phyloP scores from a whole-genome alignment of 2,329 filamentous ascomycete genomes.

The Penicillium frequentans region DNA sequence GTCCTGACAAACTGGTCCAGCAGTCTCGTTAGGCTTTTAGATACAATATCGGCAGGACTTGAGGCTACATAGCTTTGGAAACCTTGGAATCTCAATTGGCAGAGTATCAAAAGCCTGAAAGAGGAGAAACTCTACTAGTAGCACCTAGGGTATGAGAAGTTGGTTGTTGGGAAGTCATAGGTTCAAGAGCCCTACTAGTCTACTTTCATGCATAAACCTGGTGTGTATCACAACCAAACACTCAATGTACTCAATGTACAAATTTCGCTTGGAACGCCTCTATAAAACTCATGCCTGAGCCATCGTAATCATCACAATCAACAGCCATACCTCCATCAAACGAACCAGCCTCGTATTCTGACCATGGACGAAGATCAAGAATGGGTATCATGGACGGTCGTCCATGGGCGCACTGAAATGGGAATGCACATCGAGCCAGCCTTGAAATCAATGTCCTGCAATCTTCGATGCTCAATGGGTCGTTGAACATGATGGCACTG shows the following conservation, averaged over 20 bases:
- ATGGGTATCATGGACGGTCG: constrained; percentile 50
- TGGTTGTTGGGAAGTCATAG: no score
- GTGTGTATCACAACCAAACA: not conserved
- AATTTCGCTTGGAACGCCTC: constrained; percentile 18
- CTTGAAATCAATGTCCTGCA: constrained; percentile 39
- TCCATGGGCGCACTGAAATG: constrained; percentile 54
- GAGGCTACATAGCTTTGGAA: no score
- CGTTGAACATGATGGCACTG: constrained; percentile 54
- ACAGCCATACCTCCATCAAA: not conserved
- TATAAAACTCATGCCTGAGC: constrained; percentile 8
- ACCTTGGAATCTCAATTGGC: no score
- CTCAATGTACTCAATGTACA: constrained; percentile 14
- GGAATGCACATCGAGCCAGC: constrained; percentile 46
- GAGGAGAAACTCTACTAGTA: no score
- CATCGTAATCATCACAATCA: constrained; percentile 4
- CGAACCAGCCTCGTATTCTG: not conserved
- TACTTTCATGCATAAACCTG: not conserved
- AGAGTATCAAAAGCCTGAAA: no score
- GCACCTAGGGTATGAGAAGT: no score
- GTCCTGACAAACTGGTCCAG: no score
- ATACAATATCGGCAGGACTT: no score
- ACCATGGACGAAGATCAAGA: constrained; percentile 29
- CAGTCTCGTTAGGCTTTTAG: no score
- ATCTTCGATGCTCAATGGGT: constrained; percentile 38
- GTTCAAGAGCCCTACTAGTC: not conserved